Evolutionary conservation across 2,329 filamentous ascomycete species (phyloP).

Genomic region (Plenodomus lindquistii): DNA sequence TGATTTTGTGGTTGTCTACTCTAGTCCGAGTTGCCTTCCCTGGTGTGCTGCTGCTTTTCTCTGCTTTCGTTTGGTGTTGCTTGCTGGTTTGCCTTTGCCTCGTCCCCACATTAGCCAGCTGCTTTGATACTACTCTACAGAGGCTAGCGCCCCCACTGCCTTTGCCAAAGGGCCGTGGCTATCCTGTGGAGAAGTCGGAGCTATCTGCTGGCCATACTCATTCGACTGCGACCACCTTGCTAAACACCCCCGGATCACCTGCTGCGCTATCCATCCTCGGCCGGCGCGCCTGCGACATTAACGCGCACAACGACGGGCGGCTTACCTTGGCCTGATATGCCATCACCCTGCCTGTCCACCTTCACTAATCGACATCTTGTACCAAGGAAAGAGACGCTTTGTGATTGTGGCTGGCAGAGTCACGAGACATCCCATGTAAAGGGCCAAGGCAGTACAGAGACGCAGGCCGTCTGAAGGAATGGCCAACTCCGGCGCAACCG

Average conservation of each 20-base stretch:
- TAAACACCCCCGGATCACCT: conserved; percentile 5
- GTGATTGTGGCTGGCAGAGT: too few relatives aligned
- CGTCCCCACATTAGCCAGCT: conserved; percentile 19
- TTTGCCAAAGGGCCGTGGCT: conserved; percentile 6
- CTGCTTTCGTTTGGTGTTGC: too few relatives aligned
- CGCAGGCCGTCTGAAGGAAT: conserved; percentile 21
- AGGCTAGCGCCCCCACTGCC: conserved; percentile 22
- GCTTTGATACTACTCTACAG: conserved; percentile 7
- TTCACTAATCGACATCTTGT: neutral
- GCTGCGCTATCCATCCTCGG: conserved; percentile 7
- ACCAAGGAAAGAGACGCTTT: neutral
- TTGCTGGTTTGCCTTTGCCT: too few relatives aligned
- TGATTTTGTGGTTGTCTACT: too few relatives aligned
- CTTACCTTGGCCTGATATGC: conserved; percentile 8
- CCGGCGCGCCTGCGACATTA: conserved; percentile 10
- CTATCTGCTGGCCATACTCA: neutral
- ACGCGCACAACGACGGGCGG: conserved; percentile 8
- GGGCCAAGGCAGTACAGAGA: conserved; percentile 13
- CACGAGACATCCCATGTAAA: conserved; percentile 21
- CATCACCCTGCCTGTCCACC: neutral
- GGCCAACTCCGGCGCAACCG: conserved; percentile 33
- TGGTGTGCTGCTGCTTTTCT: too few relatives aligned
- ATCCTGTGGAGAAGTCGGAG: conserved; percentile 20
- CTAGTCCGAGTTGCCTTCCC: too few relatives aligned
- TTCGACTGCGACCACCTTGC: neutral